phyloP scores from a whole-genome alignment of 2,329 filamentous ascomycete genomes.

The Fusarium sp. region DNA sequence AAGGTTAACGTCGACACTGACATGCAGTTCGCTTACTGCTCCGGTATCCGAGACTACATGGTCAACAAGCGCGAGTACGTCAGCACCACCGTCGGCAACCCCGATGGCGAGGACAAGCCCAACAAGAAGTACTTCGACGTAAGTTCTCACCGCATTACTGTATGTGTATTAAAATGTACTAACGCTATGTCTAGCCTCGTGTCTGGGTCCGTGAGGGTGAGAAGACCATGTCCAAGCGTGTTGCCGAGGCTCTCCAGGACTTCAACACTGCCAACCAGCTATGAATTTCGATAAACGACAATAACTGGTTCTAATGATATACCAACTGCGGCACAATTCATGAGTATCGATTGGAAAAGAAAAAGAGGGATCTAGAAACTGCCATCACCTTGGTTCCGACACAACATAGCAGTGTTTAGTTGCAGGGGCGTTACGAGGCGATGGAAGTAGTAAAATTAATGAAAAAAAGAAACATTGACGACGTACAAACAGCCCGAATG shows the following conservation, averaged over 20 bases:
- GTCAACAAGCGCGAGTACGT: constrained; percentile 96
- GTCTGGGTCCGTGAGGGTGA: constrained; percentile 97
- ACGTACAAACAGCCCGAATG: constrained; percentile 4
- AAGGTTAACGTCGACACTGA: constrained; percentile 99
- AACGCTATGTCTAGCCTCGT: constrained; percentile 68
- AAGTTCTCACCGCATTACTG: constrained; percentile 38
- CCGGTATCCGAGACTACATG: constrained; percentile 94
- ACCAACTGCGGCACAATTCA: constrained; percentile 22
- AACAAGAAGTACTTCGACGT: constrained; percentile 95
- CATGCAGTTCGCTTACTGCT: constrained; percentile 93
- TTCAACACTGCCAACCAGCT: constrained; percentile 71
- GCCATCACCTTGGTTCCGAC: constrained; percentile 17
- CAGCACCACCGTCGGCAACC: constrained; percentile 87
- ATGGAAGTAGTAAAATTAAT: constrained; percentile 41
- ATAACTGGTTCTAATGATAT: constrained; percentile 28
- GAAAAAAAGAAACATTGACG: constrained; percentile 34
- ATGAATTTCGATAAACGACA: constrained; percentile 38
- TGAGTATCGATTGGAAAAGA: constrained; percentile 28
- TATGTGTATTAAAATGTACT: not conserved
- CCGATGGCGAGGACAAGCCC: constrained; percentile 94
- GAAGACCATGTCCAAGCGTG: constrained; percentile 91
- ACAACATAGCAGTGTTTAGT: constrained; percentile 29
- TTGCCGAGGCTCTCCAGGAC: constrained; percentile 84
- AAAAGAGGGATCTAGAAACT: constrained; percentile 10
- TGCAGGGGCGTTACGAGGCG: constrained; percentile 27